Evolutionary conservation across 345 rosid genomes (phyloP).

Genomic region (Acer saccharum): DNA sequence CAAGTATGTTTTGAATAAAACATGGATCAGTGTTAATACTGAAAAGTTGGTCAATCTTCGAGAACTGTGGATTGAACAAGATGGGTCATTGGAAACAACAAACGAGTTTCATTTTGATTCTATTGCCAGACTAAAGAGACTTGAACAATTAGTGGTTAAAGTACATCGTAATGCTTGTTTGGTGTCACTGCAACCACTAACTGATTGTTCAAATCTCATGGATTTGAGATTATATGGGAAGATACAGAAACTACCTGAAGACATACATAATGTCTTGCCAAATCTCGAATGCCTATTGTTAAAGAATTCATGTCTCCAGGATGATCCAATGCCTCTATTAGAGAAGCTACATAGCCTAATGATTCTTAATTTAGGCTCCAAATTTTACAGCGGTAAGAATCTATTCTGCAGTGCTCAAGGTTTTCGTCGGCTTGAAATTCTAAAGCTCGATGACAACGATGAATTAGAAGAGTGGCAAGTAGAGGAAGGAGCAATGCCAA

Average conservation of each 20-base stretch:
- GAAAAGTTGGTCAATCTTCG: too few relatives aligned
- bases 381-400: neutral
- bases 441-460: neutral
- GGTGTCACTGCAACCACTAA: neutral
- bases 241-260: neutral
- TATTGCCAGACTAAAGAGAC: neutral
- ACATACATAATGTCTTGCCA: neutral
- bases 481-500: neutral
- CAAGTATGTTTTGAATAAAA: too few relatives aligned
- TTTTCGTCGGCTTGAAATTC: neutral
- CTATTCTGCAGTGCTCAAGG: too few relatives aligned
- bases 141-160: neutral
- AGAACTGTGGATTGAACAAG: too few relatives aligned
- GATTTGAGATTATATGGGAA: neutral
- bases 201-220: neutral
- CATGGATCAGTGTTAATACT: too few relatives aligned
- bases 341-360: neutral
- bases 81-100: neutral
- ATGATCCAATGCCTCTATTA: neutral
- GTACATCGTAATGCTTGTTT: neutral
- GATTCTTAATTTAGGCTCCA: neutral
- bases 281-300: neutral
- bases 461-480: constrained; percentile 1
- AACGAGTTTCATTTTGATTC: neutral
- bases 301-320: neutral